Percentiles rank a stretch among this genome's conserved stretches.
Conservation (phyloP, 306 rosid species). For the Quercus agrifolia region DNA sequence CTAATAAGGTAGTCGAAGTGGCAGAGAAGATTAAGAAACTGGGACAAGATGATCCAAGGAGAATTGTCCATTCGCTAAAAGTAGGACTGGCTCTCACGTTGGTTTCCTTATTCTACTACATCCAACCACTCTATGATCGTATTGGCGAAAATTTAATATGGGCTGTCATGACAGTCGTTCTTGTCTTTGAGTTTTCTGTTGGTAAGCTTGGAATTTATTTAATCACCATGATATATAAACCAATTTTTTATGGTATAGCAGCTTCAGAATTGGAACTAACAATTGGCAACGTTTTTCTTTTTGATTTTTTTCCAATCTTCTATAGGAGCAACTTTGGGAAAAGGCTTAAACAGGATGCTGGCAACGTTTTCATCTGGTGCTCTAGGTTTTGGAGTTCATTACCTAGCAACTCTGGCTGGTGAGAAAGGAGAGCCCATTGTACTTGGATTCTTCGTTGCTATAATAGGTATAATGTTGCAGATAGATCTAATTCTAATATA, state of each 20-base stretch:
- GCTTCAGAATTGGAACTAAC: too few relatives aligned
- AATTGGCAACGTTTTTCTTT: too few relatives aligned
- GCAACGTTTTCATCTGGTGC: constrained; percentile 33
- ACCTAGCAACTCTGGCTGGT: constrained; percentile 29
- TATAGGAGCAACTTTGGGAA: constrained; percentile 43
- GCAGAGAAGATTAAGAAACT: constrained; percentile 12
- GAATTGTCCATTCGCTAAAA: constrained; percentile 26
- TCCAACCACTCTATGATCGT: constrained; percentile 15
- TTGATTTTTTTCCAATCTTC: neutral
- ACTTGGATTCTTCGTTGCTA: constrained; percentile 12
- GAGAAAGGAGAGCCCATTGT: constrained; percentile 27
- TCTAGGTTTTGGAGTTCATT: constrained; percentile 32
- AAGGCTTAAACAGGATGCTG: constrained; percentile 33
- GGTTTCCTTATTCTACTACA: constrained; percentile 18
- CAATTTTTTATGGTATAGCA: neutral
- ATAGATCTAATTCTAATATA: too few relatives aligned
- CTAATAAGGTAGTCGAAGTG: neutral
- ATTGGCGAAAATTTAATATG: constrained; percentile 22
- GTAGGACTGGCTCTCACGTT: constrained; percentile 28
- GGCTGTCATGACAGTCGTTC: constrained; percentile 24
- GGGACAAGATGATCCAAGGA: constrained; percentile 30
- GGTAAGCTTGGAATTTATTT: constrained; percentile 1
- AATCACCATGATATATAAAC: too few relatives aligned
- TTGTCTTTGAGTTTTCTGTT: constrained; percentile 25
- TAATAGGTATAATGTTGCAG: constrained; percentile 4